Percentiles rank a stretch among this genome's conserved stretches.
Conservation (phyloP, 352 stramenopile species). For the Globisporangium cylindrosporum region DNA sequence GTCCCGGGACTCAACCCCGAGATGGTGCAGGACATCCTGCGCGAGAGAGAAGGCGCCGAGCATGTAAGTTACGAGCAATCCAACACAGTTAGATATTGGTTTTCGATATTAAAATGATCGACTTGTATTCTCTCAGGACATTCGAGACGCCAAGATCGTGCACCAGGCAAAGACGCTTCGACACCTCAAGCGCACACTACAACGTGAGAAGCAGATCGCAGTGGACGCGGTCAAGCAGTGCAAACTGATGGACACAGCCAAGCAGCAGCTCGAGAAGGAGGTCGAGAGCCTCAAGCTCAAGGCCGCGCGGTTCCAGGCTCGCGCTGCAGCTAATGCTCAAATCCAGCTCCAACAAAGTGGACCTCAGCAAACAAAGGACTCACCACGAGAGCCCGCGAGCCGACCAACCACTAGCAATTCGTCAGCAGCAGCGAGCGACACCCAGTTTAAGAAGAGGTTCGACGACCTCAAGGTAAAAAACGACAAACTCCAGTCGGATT, state of each 20-base stretch:
- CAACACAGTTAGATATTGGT: neutral
- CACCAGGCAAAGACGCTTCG: slow-evolving; percentile 72
- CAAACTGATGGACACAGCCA: slow-evolving; percentile 32
- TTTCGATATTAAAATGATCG: neutral
- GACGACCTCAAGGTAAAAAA: slow-evolving; percentile 67
- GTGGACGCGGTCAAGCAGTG: slow-evolving; percentile 36
- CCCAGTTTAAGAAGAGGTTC: slow-evolving; percentile 40
- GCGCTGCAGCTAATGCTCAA: slow-evolving; percentile 2
- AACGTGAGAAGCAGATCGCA: slow-evolving; percentile 57
- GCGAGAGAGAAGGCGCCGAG: slow-evolving; percentile 54
- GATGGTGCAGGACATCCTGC: slow-evolving; percentile 53
- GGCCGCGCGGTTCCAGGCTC: slow-evolving; percentile 45
- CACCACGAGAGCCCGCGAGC: neutral
- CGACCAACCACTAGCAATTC: neutral
- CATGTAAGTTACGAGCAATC: slow-evolving; percentile 33
- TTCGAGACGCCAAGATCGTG: slow-evolving; percentile 76
- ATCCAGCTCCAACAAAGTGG: neutral
- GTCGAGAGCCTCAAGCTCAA: slow-evolving; percentile 63
- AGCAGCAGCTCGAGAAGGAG: slow-evolving; percentile 48
- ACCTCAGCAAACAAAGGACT: neutral
- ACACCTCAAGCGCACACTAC: slow-evolving; percentile 48
- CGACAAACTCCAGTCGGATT: slow-evolving; percentile 45
- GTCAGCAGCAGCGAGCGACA: slow-evolving; percentile 5
- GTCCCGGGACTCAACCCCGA: slow-evolving; percentile 57
- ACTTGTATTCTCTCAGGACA: slow-evolving; percentile 35